Percentiles rank a stretch among this genome's conserved stretches.
Conservation (phyloP, 495 filamentous ascomycete genomes). For the Friedmanniomyces simplex region DNA sequence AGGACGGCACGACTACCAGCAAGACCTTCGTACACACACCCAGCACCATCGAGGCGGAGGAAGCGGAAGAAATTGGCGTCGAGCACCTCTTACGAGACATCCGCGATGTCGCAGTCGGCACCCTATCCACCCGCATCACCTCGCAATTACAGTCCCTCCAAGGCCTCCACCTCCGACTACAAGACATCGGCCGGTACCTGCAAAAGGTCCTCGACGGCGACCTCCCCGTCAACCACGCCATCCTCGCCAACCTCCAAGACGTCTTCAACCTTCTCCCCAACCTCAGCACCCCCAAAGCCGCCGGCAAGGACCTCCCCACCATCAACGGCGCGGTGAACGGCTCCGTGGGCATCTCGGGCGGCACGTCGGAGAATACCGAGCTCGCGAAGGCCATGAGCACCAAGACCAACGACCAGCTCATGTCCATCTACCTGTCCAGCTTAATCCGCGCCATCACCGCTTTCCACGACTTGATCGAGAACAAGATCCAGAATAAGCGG, state of each 20-base stretch:
- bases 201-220: slow-evolving; percentile 89
- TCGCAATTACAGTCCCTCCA: slow-evolving; percentile 96
- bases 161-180: slow-evolving; percentile 86
- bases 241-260: slow-evolving; percentile 94
- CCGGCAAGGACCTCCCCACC: slow-evolving; percentile 32
- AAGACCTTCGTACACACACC: slow-evolving; percentile 99
- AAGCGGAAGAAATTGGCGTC: slow-evolving; percentile 97
- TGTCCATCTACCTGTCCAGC: slow-evolving; percentile 93
- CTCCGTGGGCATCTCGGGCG: slow-evolving; percentile 33
- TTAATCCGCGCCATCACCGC: slow-evolving; percentile 96
- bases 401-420: slow-evolving; percentile 98
- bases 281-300: slow-evolving; percentile 68
- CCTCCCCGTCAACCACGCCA: slow-evolving; percentile 92
- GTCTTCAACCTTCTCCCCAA: slow-evolving; percentile 98
- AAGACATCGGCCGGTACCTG: slow-evolving; percentile 90
- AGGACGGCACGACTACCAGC: slow-evolving; percentile 96
- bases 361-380: slow-evolving; percentile 61
- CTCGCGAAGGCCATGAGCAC: slow-evolving; percentile 89
- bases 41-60: slow-evolving; percentile 96
- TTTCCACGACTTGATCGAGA: slow-evolving; percentile 98
- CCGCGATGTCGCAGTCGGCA: slow-evolving; percentile 94
- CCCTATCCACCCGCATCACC: slow-evolving; percentile 94
- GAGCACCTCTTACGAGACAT: slow-evolving; percentile 97
- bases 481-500: slow-evolving; percentile 98
- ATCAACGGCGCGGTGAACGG: slow-evolving; percentile 32